Base-by-base conservation (phyloP, 208 protist species). In the Leishmania gerbilli region DNA sequence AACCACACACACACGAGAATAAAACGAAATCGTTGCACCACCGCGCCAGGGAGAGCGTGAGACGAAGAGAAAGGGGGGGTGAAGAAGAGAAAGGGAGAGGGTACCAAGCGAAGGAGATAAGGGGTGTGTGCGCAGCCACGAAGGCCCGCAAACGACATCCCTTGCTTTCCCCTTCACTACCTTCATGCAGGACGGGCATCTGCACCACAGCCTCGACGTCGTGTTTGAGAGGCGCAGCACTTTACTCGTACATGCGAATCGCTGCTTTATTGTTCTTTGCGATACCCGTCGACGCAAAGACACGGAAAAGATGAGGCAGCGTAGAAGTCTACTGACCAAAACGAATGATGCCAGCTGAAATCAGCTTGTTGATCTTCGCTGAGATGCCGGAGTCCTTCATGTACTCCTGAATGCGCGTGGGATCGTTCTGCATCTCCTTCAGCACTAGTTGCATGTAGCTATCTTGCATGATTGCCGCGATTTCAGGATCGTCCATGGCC, bases 341-440 rank as follows among this genome's bases (percentile, higher is more conserved):
- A 34, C 93, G 95, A 88, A 99, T 98, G 82, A 99, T 97, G 77
- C 98, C 98, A 67, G 97, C 98, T 5, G 94, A 95, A 75, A 99
- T 91, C n/a, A 99, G 95, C 81, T 99, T 99, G 79, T 99, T 92
- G 80, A 99, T 98, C 90, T 99, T 99, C 11, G 67, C 84, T 6
- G 92, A 79, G 79, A 99, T 94, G 45, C 76, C 82, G 0, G 97
- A 97, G 76, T 99, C 96, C 49, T 94, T 89, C 93, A 99, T 96
- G 92, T 98, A 98, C 34, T 98, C 93, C 85, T 97, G 85, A 71
- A 97, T 87, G 71, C 93, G 93, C 27, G 84, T 92, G 42, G 95
- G 95, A 87, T 98, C 92, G 69, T 96, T 92, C 87, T 95, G 92
- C 91, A 98, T 97, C 80, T 99, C 95, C 79, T 92, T 82, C 72